phyloP scores from a whole-genome alignment of 2,329 filamentous ascomycete species.

The Periconia sp. region DNA sequence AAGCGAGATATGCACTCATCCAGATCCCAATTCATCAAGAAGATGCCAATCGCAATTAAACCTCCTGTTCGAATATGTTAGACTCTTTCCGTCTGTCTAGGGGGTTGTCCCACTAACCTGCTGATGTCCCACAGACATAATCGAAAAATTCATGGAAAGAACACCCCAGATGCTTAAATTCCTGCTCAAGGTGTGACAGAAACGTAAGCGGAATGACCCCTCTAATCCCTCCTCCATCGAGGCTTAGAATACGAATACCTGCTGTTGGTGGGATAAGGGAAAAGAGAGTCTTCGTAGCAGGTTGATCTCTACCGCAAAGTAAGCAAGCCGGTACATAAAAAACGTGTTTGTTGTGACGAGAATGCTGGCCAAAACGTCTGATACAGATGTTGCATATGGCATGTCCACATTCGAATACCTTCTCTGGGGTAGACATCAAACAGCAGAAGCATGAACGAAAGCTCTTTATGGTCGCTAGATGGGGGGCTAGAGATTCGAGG shows the following conservation, averaged over 20 bases:
- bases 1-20: constrained; percentile 20
- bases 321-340: constrained; percentile 30
- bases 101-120: constrained; percentile 18
- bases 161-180: constrained; percentile 12
- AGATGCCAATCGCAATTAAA: constrained; percentile 24
- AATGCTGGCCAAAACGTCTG: constrained; percentile 25
- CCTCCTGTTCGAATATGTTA: constrained; percentile 19
- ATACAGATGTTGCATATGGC: constrained; percentile 39
- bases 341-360: constrained; percentile 14
- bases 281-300: constrained; percentile 12
- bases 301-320: constrained; percentile 22
- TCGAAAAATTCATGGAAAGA: constrained; percentile 26
- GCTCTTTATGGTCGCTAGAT: constrained; percentile 14
- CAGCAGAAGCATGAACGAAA: constrained; percentile 33
- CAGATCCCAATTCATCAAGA: constrained; percentile 24
- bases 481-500: constrained; percentile 1
- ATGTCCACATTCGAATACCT: constrained; percentile 38
- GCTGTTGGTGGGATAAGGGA: constrained; percentile 36
- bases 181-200: constrained; percentile 15
- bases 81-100: background rate
- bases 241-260: constrained; percentile 34
- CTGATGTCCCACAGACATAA: constrained; percentile 29
- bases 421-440: constrained; percentile 27
- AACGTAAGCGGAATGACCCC: constrained; percentile 26
- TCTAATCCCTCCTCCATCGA: constrained; percentile 40